These are phyloP conservation scores for Amanita phalloides DNA, from an alignment of 768 basidiomycete species.

Conservation along the genomic window DNA sequence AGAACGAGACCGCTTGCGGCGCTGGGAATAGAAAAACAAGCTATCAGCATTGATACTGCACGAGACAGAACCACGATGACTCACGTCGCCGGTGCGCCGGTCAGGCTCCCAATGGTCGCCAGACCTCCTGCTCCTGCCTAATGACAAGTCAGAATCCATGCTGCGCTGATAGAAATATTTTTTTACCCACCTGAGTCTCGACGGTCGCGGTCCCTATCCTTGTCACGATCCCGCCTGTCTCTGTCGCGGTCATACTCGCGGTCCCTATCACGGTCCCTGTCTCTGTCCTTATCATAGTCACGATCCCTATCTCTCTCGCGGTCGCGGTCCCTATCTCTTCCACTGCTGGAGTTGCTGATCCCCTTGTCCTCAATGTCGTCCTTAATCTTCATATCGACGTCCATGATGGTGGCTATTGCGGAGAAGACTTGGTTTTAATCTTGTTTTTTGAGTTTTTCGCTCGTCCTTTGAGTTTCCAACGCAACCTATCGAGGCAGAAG, in stretches of 20 bases:
- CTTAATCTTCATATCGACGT: slow-evolving; percentile 75
- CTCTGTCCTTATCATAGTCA: slow-evolving; percentile 33
- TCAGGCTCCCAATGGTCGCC: slow-evolving; percentile 83
- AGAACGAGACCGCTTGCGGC: slow-evolving; percentile 58
- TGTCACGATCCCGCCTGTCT: slow-evolving; percentile 29
- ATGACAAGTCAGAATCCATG: not conserved
- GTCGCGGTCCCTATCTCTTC: slow-evolving; percentile 33
- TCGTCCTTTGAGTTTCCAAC: not conserved
- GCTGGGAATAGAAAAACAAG: slow-evolving; percentile 22
- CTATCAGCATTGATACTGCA: not conserved
- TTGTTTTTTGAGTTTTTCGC: not conserved
- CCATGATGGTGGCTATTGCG: slow-evolving; percentile 32
- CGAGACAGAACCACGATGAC: slow-evolving; percentile 12
- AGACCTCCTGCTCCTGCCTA: slow-evolving; percentile 31
- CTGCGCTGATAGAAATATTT: not conserved
- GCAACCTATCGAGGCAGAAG: not conserved
- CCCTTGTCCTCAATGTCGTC: slow-evolving; percentile 62
- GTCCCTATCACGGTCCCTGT: slow-evolving; percentile 31
- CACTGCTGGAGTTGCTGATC: slow-evolving; percentile 25
- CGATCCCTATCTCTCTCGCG: slow-evolving; percentile 28
- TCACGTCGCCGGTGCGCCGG: slow-evolving; percentile 61
- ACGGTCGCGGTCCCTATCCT: slow-evolving; percentile 28
- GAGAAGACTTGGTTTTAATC: not conserved
- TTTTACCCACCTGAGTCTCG: slow-evolving; percentile 43
- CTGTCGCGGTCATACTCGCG: slow-evolving; percentile 29